Base-by-base conservation (phyloP, 352 stramenopile genomes). In the Achlya hypogyna region DNA sequence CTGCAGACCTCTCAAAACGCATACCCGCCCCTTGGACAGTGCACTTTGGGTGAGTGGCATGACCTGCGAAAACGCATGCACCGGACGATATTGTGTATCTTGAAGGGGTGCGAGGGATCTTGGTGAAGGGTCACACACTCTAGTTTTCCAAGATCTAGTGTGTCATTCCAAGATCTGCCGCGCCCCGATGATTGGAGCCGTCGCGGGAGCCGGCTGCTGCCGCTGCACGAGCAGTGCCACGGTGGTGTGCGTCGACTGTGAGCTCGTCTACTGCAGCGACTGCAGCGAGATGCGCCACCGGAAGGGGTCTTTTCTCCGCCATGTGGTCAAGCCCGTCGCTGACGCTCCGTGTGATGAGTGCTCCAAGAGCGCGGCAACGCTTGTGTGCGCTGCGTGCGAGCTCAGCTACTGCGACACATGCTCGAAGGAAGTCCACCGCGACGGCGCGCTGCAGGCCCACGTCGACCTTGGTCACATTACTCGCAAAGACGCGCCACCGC, bases 341-440 rank as follows among this genome's bases (percentile, higher is more conserved):
- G 71, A 29, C 27, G 53, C 59, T 31, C 2, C 38, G 2, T 90
- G 82, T 53, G 78, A 87, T 35, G 78, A 87, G 52, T 90, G 82
- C 43, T 18, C 40, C 2, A 29, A 51, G 28, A 16, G 27, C 0
- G 5, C 43, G 18, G 79, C 79, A 5, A 69, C 71, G 14, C 62
- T 86, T 40, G 53, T 53, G 31, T 90, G 79, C 51, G 52, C 53
- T 10, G 73, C 73, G 38, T 90, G 81, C 53, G 75, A 80, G 49
- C 71, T 90, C 23, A 53, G 71, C 27, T 73, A 81, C 53, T 90
- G 82, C 49, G 60, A 62, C 8, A 10, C 23, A 5, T 90, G 82
- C 52, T 77, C 72, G 2, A 64, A 71, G 16, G 51, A 69, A 4
- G 69, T 81, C 23, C 79, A 84, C 56, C 62, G 72, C 31, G 58